phyloP scores from a whole-genome alignment of 1,284 basidiomycete species.

The Takashimella tepidaria region DNA sequence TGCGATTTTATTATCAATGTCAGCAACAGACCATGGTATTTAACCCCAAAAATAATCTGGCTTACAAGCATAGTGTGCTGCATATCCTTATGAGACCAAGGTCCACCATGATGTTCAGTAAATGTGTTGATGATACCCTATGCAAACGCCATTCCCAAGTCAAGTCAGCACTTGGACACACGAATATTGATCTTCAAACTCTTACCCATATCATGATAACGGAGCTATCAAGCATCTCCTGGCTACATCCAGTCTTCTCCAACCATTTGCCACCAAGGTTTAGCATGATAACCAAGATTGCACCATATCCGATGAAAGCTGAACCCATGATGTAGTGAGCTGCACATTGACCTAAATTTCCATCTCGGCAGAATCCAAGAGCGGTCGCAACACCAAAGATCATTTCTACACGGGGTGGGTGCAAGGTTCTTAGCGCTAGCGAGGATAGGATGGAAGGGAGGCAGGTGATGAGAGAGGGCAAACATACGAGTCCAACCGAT shows the following conservation, averaged over 20 bases:
- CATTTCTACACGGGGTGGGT: constrained; percentile 32
- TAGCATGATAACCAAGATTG: constrained; percentile 75
- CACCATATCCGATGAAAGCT: constrained; percentile 81
- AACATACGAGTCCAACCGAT: constrained; percentile 82
- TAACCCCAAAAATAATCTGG: not conserved
- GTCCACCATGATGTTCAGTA: constrained; percentile 76
- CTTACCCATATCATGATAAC: constrained; percentile 85
- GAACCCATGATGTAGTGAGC: constrained; percentile 85
- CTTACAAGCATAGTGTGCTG: constrained; percentile 70
- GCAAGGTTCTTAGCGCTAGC: constrained; percentile 45
- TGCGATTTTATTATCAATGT: too few relatives aligned
- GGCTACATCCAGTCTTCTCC: constrained; percentile 52
- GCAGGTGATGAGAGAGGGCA: constrained; percentile 43
- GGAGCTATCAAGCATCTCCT: constrained; percentile 87
- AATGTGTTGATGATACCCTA: constrained; percentile 76
- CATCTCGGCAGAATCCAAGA: constrained; percentile 61
- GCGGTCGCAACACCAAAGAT: constrained; percentile 48
- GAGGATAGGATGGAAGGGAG: constrained; percentile 40
- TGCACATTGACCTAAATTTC: constrained; percentile 69
- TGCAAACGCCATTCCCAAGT: too few relatives aligned
- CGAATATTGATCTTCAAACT: constrained; percentile 43
- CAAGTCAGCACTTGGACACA: too few relatives aligned
- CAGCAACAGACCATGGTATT: too few relatives aligned
- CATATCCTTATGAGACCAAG: constrained; percentile 85
- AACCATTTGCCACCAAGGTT: constrained; percentile 81